These are phyloP conservation scores for Periconia sp. DNA, from an alignment of 2,329 filamentous ascomycete genomes.

Conservation along the genomic window DNA sequence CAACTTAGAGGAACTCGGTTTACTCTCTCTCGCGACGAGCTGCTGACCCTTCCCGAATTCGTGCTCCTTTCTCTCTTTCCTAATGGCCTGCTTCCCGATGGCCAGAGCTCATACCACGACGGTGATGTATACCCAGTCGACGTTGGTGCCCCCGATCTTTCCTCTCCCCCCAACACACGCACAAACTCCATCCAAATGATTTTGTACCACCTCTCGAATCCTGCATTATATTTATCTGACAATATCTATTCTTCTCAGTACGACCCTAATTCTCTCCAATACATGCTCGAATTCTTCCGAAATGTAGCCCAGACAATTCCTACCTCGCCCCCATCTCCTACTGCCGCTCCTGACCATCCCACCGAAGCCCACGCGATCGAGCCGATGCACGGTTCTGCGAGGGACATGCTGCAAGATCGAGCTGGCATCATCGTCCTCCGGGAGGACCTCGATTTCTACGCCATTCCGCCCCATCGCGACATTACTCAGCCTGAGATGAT, in stretches of 20 bases:
- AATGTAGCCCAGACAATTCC: conserved; percentile 96
- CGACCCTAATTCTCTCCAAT: conserved; percentile 93
- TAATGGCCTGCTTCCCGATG: conserved; percentile 96
- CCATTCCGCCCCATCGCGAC: conserved; percentile 83
- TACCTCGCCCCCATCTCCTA: conserved; percentile 69
- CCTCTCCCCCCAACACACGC: conserved; percentile 33
- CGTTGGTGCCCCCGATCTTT: conserved; percentile 66
- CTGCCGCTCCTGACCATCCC: conserved; percentile 48
- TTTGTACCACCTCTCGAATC: conserved; percentile 50
- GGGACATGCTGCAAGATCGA: conserved; percentile 82
- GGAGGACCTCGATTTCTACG: conserved; percentile 97
- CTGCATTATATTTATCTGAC: conserved; percentile 62
- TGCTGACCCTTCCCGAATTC: conserved; percentile 95
- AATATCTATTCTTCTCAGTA: conserved; percentile 72
- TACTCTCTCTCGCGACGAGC: conserved; percentile 90
- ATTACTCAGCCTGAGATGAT: conserved; percentile 92
- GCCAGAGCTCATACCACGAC: conserved; percentile 89
- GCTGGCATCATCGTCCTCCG: conserved; percentile 96
- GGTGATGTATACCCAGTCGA: conserved; percentile 96
- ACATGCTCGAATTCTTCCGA: conserved; percentile 99
- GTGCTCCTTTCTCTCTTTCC: conserved; percentile 97
- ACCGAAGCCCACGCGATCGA: conserved; percentile 71
- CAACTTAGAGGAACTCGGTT: conserved; percentile 83
- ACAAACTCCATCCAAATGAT: conserved; percentile 47
- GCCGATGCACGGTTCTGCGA: conserved; percentile 70